Conservation (phyloP, 2,329 filamentous ascomycete genomes). For the Phaeophleospora eucalypticola region DNA sequence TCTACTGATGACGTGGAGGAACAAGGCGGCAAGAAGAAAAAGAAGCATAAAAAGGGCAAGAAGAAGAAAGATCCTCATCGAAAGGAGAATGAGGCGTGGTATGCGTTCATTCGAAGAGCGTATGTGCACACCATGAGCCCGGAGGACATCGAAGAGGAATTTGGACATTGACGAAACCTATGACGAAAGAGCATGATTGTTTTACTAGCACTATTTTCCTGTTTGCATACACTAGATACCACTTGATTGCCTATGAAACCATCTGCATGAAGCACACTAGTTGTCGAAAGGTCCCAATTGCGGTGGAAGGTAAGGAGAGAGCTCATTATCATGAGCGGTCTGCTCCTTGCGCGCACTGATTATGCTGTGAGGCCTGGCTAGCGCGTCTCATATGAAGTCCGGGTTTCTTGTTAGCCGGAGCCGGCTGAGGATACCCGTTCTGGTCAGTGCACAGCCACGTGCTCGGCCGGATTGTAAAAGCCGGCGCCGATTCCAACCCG, state of each 20-base stretch:
- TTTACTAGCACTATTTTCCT: not conserved
- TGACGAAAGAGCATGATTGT: not conserved
- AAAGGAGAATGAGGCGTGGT: slow-evolving; percentile 65
- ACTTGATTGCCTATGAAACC: not conserved
- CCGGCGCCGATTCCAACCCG: too few species aligned
- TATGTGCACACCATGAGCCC: slow-evolving; percentile 71
- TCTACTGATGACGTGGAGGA: slow-evolving; percentile 25
- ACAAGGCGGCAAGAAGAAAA: slow-evolving; percentile 22
- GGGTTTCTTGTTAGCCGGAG: too few species aligned
- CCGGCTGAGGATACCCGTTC: too few species aligned
- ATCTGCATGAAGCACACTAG: too few species aligned
- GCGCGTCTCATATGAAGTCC: too few species aligned
- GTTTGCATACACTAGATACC: not conserved
- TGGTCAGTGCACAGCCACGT: too few species aligned
- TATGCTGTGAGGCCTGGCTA: too few species aligned
- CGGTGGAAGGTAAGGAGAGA: too few species aligned
- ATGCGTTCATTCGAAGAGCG: slow-evolving; percentile 70
- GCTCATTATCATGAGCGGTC: too few species aligned
- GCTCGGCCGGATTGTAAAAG: too few species aligned
- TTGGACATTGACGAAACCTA: slow-evolving; percentile 24
- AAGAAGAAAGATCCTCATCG: slow-evolving; percentile 42
- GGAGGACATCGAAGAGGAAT: slow-evolving; percentile 55
- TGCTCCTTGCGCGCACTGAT: too few species aligned
- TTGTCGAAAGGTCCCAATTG: too few species aligned
- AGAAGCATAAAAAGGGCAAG: slow-evolving; percentile 32